phyloP scores from a whole-genome alignment of 306 rosid genomes.

The Ormosia semicastrata region DNA sequence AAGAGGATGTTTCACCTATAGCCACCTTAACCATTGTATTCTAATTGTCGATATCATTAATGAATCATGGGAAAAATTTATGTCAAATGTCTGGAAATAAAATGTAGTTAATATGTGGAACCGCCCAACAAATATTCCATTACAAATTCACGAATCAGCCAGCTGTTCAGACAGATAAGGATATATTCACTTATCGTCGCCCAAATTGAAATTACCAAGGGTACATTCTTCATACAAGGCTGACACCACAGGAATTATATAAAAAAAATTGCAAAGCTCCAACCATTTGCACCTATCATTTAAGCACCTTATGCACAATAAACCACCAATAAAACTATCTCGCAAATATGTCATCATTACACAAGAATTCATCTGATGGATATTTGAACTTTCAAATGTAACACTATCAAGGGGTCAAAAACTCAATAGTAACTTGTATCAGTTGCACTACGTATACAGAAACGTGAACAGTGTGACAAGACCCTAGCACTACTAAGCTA shows the following conservation, averaged over 20 bases:
- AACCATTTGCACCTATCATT: neutral
- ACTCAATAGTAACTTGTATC: conserved; percentile 22
- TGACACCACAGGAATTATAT: neutral
- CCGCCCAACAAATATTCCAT: neutral
- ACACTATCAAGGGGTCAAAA: conserved; percentile 31
- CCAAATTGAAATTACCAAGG: conserved; percentile 9
- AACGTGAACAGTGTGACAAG: conserved; percentile 18
- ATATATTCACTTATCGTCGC: neutral
- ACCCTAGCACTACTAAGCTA: conserved; percentile 22
- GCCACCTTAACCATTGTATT: neutral
- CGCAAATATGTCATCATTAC: conserved; percentile 7
- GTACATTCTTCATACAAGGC: conserved; percentile 7
- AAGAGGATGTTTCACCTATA: conserved; percentile 1
- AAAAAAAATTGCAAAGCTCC: neutral
- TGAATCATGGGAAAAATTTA: neutral
- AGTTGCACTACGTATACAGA: conserved; percentile 31
- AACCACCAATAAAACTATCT: conserved; percentile 16
- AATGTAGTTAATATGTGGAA: neutral
- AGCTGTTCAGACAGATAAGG: neutral
- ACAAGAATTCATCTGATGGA: conserved; percentile 21
- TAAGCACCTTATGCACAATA: conserved; percentile 23
- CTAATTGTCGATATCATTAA: neutral
- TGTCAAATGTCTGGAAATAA: neutral
- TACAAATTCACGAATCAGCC: conserved; percentile 3
- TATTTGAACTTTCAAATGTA: conserved; percentile 15